These are phyloP conservation scores for Ambrosia hybrid DNA, from an alignment of 140 eudicot genomes.

Conservation along the genomic window DNA sequence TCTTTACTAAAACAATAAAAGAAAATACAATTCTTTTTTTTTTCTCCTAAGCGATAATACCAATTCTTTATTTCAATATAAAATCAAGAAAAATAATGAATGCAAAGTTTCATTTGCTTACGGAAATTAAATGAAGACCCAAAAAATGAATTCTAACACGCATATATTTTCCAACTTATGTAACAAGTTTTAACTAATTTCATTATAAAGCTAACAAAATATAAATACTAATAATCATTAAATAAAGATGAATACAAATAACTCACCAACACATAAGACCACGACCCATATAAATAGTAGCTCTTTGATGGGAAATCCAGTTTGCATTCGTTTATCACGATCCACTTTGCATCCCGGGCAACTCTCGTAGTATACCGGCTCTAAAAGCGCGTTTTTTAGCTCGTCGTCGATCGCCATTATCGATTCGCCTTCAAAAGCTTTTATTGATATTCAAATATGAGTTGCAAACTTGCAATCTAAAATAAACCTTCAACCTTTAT, in stretches of 20 bases:
- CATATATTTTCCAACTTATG: no score
- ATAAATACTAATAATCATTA: not conserved
- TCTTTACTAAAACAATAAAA: not conserved
- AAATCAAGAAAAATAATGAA: not conserved
- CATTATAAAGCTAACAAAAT: not conserved
- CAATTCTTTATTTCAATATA: not conserved
- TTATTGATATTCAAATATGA: not conserved
- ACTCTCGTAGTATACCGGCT: constrained; percentile 25
- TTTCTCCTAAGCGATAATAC: not conserved
- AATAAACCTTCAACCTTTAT: not conserved
- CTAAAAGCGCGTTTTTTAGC: constrained; percentile 20
- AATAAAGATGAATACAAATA: not conserved
- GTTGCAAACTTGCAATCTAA: not conserved
- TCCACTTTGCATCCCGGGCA: constrained; percentile 42
- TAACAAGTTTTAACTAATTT: not conserved
- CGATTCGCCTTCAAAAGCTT: not conserved
- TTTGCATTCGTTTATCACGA: constrained; percentile 26
- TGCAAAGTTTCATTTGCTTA: not conserved
- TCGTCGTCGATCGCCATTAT: constrained; percentile 17
- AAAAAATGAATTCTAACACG: not conserved
- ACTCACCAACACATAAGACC: constrained; percentile 35
- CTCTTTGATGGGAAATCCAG: constrained; percentile 27
- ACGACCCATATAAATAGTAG: constrained; percentile 26
- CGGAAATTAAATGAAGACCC: not conserved
- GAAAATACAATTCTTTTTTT: no score